These are phyloP conservation scores for Senecio squalidus DNA, from an alignment of 140 eudicot species.

Conservation along the genomic window DNA sequence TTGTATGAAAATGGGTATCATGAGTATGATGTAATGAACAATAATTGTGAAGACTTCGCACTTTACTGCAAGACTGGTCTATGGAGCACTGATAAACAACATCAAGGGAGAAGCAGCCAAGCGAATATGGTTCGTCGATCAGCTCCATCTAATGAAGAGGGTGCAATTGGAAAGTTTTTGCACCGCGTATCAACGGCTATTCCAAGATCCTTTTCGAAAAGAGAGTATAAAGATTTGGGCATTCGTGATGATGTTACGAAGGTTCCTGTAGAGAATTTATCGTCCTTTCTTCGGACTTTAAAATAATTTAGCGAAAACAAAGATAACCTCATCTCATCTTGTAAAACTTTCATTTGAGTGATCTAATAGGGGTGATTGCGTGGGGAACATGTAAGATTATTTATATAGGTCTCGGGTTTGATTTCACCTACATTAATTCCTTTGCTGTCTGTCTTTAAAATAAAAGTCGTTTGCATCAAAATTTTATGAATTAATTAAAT, in stretches of 20 bases:
- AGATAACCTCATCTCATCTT: no score
- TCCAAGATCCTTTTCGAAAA: not conserved
- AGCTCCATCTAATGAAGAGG: not conserved
- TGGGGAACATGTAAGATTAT: no score
- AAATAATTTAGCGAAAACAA: not conserved
- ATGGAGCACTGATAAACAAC: slow-evolving; percentile 1
- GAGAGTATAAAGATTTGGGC: slow-evolving; percentile 3
- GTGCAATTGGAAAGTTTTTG: not conserved
- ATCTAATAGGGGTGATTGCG: no score
- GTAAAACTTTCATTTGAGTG: no score
- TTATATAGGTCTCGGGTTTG: no score
- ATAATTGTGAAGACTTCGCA: slow-evolving; percentile 7
- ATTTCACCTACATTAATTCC: no score
- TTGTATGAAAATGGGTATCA: slow-evolving; percentile 8
- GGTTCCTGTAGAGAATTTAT: slow-evolving; percentile 7
- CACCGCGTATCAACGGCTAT: not conserved
- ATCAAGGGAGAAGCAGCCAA: slow-evolving; percentile 8
- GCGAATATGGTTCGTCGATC: not conserved
- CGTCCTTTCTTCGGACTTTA: not conserved
- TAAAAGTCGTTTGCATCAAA: no score
- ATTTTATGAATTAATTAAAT: no score
- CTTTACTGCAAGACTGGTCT: slow-evolving; percentile 13
- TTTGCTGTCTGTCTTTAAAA: no score
- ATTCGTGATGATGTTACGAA: not conserved
- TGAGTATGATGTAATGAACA: not conserved